Evolutionary conservation across 1,284 basidiomycete species (phyloP).

Genomic region (Xanthoconium separans): DNA sequence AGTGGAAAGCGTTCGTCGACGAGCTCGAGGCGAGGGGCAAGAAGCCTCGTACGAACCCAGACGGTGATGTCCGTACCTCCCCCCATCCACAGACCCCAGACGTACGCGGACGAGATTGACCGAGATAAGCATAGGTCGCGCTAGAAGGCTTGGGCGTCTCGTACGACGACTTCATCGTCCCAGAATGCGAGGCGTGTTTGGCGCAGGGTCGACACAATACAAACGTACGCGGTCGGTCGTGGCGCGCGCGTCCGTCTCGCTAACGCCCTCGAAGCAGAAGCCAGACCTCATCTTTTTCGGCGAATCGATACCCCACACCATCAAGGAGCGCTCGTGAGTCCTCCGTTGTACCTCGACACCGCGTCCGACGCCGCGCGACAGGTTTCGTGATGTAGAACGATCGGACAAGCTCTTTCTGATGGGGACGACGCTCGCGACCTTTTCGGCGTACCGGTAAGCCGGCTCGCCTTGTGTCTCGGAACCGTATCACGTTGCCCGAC

Average conservation of each 20-base stretch:
- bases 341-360: slow-evolving; percentile 2
- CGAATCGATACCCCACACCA: slow-evolving; percentile 67
- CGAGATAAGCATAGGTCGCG: slow-evolving; percentile 56
- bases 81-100: slow-evolving; percentile 10
- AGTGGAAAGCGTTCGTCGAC: slow-evolving; percentile 72
- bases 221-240: slow-evolving; percentile 40
- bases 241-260: background rate
- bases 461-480: no score
- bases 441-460: slow-evolving; percentile 79
- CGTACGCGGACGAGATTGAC: background rate
- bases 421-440: slow-evolving; percentile 90
- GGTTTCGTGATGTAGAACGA: slow-evolving; percentile 59
- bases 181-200: slow-evolving; percentile 68
- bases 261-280: slow-evolving; percentile 57
- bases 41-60: slow-evolving; percentile 82
- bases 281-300: slow-evolving; percentile 89
- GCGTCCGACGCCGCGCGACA: slow-evolving; percentile 26
- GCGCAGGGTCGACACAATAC: slow-evolving; percentile 52
- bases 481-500: background rate
- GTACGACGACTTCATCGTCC: slow-evolving; percentile 78
- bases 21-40: slow-evolving; percentile 64
- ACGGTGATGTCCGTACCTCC: slow-evolving; percentile 71
- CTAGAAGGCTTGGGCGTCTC: slow-evolving; percentile 60
- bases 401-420: slow-evolving; percentile 74
- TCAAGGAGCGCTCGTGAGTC: slow-evolving; percentile 73